Base-by-base conservation (phyloP, 768 basidiomycete genomes). In the Pisolithus albus region DNA sequence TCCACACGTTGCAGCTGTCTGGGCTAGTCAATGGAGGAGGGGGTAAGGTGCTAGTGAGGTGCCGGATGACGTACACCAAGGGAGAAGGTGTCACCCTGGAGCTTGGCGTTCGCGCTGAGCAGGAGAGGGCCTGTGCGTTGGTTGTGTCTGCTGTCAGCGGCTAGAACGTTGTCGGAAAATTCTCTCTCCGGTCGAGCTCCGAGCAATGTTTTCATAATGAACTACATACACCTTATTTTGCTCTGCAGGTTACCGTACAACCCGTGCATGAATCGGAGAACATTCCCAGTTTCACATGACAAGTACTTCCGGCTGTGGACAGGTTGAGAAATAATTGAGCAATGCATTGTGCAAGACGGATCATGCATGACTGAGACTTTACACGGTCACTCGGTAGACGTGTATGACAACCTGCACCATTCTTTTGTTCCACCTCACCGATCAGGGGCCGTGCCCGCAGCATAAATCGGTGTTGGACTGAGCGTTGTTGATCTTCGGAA, bases 21-120 rank as follows among this genome's bases (percentile, higher is more conserved):
- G 96, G 96, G 41, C 63, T 98, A 56, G 87, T 96, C 16, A 77
- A 80, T 23, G 94, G 95, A 30, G 93, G 93, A 21, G 92, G 90
- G 23, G 94, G 93, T n/a, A 97, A 97, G 73, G 89, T 96, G 30
- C 78, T 99, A 51, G 93, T 84, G 21, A 83, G 93, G 55, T 90
- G 88, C 72, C 80, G 95, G 55, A 99, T 98, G 96, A 97, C 95
- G 10, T 97, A 81, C 70, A 84, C 88, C 41, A 75, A 84, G 54
- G 92, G 90, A 15, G 77, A 86, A 58, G 96, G 96, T 8, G 96
- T 99, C 16, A 94, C 92, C 30, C 72, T 99, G 52, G 94, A 98
- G 72, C 72, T 99, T 40, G 77, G 79, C 26, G 94, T 95, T 19
- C 83, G 95, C 46, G 93, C 93, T 47, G 96, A 99, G 68, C 86